Evolutionary conservation across 306 rosid species (phyloP).

Genomic region (Malus sylvestris): DNA sequence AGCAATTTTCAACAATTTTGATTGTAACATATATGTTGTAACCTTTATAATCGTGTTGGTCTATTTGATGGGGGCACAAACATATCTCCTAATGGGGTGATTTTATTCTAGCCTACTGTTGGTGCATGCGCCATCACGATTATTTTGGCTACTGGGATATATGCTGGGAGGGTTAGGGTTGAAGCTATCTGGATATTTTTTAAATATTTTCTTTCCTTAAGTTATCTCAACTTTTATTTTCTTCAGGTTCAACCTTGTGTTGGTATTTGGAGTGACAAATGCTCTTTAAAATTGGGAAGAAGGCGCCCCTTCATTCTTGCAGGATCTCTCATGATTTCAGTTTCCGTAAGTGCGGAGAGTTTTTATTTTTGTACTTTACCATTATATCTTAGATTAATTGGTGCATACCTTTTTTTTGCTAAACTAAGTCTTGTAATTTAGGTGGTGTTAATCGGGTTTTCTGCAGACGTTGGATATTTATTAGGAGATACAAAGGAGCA

Average conservation of each 20-base stretch:
- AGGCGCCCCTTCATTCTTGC: slow-evolving; percentile 93
- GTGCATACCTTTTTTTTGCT: slow-evolving; percentile 19
- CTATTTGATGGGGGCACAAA: background rate
- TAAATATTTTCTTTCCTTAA: background rate
- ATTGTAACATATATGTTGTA: background rate
- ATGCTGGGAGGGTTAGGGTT: background rate
- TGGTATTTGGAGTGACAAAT: slow-evolving; percentile 96
- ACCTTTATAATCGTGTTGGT: background rate
- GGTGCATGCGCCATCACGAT: background rate
- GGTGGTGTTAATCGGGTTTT: slow-evolving; percentile 90
- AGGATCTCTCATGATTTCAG: slow-evolving; percentile 80
- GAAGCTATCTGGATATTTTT: background rate
- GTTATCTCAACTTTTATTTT: background rate
- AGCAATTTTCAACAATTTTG: background rate
- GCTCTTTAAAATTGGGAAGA: slow-evolving; percentile 85
- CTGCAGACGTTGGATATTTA: slow-evolving; percentile 92
- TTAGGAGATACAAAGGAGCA: slow-evolving; percentile 83
- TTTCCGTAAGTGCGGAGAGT: slow-evolving; percentile 53
- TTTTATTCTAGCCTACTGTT: background rate
- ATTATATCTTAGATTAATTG: background rate
- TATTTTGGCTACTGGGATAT: background rate
- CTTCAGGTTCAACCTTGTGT: slow-evolving; percentile 76
- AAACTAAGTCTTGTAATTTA: slow-evolving; percentile 42
- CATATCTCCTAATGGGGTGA: background rate
- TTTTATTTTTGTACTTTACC: slow-evolving; percentile 16